phyloP scores from a whole-genome alignment of 2,329 filamentous ascomycete genomes.

The Fusarium napiforme region DNA sequence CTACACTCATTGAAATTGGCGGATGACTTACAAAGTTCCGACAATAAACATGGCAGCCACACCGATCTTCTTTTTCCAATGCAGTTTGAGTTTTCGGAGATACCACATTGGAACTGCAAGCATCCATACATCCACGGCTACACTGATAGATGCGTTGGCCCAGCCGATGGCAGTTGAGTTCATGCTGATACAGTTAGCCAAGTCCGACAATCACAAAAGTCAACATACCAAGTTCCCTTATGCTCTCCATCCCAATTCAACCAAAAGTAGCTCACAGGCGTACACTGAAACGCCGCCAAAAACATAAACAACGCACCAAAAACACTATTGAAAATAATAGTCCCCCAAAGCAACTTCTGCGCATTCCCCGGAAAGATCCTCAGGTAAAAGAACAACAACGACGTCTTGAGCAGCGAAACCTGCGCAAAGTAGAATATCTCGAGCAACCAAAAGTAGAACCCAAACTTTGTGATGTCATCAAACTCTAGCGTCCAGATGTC shows the following conservation, averaged over 20 bases:
- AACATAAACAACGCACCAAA: slow-evolving; percentile 50
- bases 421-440: slow-evolving; percentile 54
- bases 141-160: slow-evolving; percentile 55
- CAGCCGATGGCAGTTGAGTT: slow-evolving; percentile 54
- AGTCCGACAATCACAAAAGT: fast-evolving
- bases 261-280: slow-evolving; percentile 55
- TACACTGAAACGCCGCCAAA: slow-evolving; percentile 52
- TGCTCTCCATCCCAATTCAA: slow-evolving; percentile 54
- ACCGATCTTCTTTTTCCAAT: slow-evolving; percentile 56
- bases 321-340: slow-evolving; percentile 46
- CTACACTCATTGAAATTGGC: background rate
- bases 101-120: slow-evolving; percentile 55
- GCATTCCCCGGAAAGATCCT: slow-evolving; percentile 51
- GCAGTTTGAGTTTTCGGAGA: slow-evolving; percentile 48
- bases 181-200: slow-evolving; percentile 34
- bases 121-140: slow-evolving; percentile 57
- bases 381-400: slow-evolving; percentile 56
- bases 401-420: slow-evolving; percentile 53
- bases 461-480: slow-evolving; percentile 40
- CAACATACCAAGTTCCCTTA: slow-evolving; percentile 50
- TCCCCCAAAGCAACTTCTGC: slow-evolving; percentile 47
- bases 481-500: slow-evolving; percentile 50
- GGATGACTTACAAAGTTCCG: slow-evolving; percentile 51
- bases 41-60: slow-evolving; percentile 57
- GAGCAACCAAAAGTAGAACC: slow-evolving; percentile 47